phyloP scores from a whole-genome alignment of 306 rosid genomes.

The Medicago lupulina region DNA sequence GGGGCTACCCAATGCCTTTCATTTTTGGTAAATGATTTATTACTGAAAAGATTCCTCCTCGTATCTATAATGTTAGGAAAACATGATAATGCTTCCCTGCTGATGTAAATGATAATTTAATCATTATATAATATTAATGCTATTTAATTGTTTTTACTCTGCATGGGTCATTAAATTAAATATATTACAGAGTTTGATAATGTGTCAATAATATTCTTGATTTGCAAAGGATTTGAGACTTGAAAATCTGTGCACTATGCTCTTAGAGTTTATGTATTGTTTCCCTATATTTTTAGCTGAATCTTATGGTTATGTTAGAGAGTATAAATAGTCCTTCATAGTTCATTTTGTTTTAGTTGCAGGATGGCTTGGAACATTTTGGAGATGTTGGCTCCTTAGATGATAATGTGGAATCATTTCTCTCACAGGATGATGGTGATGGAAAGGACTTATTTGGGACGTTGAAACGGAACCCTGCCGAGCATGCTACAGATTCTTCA shows the following conservation, averaged over 20 bases:
- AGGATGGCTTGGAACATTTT: conserved; percentile 90
- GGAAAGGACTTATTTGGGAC: conserved; percentile 91
- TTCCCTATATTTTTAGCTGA: conserved; percentile 35
- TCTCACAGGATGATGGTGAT: conserved; percentile 88
- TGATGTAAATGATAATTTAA: conserved; percentile 33
- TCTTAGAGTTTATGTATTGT: not conserved
- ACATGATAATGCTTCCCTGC: not conserved
- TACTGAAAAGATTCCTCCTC: conserved; percentile 19
- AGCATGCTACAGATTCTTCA: conserved; percentile 80
- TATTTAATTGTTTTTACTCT: conserved; percentile 24
- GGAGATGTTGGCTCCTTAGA: conserved; percentile 95
- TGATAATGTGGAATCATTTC: conserved; percentile 91
- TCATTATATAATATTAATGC: conserved; percentile 14
- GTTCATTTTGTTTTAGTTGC: conserved; percentile 47
- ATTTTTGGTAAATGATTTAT: conserved; percentile 25
- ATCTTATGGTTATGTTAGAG: conserved; percentile 25
- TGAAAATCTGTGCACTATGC: not conserved
- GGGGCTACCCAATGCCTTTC: conserved; percentile 4
- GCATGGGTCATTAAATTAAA: not conserved
- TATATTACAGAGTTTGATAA: no score
- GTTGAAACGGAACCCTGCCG: conserved; percentile 75
- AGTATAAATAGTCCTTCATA: conserved; percentile 22
- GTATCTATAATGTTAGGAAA: conserved; percentile 26
- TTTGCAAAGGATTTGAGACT: no score
- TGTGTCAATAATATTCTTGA: no score